Evolutionary conservation across 176 grass and related monocot species (phyloP), one percentile per base, ranked within the genome.

Genomic region (Olyra latifolia): DNA sequence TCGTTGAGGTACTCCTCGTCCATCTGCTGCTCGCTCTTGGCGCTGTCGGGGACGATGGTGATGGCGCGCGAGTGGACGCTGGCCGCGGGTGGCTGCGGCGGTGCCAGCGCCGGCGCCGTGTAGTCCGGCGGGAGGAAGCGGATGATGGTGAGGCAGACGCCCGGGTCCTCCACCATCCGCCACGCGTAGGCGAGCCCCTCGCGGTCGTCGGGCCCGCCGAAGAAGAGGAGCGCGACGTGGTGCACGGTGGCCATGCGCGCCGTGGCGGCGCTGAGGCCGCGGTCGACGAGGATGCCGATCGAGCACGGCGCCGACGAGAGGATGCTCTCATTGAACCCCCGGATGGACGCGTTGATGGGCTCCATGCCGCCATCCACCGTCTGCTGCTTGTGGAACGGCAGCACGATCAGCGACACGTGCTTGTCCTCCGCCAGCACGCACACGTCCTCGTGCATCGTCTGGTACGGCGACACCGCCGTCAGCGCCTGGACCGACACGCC

Each of bases 171-270:
- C 16, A 92, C 78, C 85, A 97, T 83, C 5, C 91, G 86, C 63
- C 86, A 69, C 63, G 86, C 91, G 82, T 87, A 91, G 12, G 88
- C 80, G 17, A 93, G 88, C 19, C 83, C 88, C 65, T 97, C 94
- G 3, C 94, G 91, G 78, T 97, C 91, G 82, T 97, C 91, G 50
- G 91, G 88, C 12, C 88, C 91, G 61, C 88, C 91, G 74, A 94
- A 94, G 86, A 91, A 94, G 76, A 91, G 92, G 20, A 94, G 68
- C 23, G 94, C 91, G 0, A 90, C 73, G 71, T 82, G 84, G 86
- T 87, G 88, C 43, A 72, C 65, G 24, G 2, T 44, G 16, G 74
- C 63, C 75, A 82, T 29, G 47, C 88, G 75, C 35, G 72, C 82
- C 12, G 79, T 59, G 15, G 79, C 65, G 55, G 85, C 84, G 81